phyloP scores from a whole-genome alignment of 2,329 filamentous ascomycete species.

The Ophiocordyceps camponoti-leonardi region DNA sequence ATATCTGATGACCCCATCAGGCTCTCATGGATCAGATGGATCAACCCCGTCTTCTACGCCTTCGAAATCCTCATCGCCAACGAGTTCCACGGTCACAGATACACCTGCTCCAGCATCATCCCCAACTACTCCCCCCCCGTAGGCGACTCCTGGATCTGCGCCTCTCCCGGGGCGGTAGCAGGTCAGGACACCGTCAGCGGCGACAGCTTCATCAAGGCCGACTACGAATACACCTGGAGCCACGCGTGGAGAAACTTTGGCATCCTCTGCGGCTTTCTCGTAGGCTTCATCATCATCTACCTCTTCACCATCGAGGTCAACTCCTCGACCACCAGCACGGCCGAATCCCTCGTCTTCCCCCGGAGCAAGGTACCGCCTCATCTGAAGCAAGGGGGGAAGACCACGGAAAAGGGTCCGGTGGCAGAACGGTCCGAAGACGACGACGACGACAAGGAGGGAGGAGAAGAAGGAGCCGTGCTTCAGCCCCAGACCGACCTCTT shows the following conservation, averaged over 20 bases:
- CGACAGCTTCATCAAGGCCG: constrained; percentile 38
- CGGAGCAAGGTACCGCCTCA: constrained; percentile 31
- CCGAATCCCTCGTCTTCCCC: constrained; percentile 53
- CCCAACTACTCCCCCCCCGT: constrained; percentile 26
- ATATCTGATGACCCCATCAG: too few species aligned
- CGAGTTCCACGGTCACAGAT: constrained; percentile 45
- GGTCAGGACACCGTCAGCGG: constrained; percentile 39
- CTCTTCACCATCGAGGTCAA: constrained; percentile 48
- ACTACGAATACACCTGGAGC: constrained; percentile 37
- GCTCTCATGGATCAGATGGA: constrained; percentile 54
- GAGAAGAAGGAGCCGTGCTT: constrained; percentile 9
- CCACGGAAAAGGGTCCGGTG: constrained; percentile 14
- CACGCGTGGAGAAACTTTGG: constrained; percentile 54
- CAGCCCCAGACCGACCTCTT: constrained; percentile 43
- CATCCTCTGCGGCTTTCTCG: constrained; percentile 48
- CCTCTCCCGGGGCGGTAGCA: constrained; percentile 33
- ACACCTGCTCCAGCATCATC: constrained; percentile 34
- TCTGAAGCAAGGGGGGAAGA: constrained; percentile 13
- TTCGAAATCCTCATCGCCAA: constrained; percentile 60
- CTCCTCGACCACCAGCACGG: constrained; percentile 42
- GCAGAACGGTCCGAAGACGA: constrained; percentile 3
- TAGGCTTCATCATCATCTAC: constrained; percentile 45
- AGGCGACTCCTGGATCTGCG: constrained; percentile 33
- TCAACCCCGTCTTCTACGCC: constrained; percentile 57
- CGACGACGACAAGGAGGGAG: too few species aligned